Evolutionary conservation across 495 filamentous ascomycete species (phyloP).

Genomic region (Echria macrotheca): DNA sequence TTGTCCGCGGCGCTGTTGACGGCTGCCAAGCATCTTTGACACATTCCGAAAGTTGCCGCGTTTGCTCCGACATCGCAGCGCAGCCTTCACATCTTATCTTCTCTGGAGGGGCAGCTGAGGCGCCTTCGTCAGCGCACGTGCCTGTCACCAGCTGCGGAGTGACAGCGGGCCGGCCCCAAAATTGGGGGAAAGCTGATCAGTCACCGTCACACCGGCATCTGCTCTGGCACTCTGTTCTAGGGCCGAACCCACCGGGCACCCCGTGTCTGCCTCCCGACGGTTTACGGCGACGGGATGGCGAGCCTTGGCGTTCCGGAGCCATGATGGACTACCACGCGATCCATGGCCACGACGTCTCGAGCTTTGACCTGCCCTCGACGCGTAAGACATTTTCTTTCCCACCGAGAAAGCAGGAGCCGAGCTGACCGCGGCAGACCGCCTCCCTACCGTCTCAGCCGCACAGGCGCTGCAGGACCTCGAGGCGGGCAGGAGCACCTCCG

Average conservation of each 20-base stretch:
- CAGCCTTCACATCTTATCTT: too few relatives aligned
- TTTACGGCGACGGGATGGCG: neutral
- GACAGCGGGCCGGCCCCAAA: slow-evolving; percentile 8
- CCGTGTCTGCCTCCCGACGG: too few relatives aligned
- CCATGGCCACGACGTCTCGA: slow-evolving; percentile 42
- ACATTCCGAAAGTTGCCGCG: too few relatives aligned
- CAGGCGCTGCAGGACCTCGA: slow-evolving; percentile 68
- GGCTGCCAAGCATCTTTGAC: too few relatives aligned
- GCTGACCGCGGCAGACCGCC: slow-evolving; percentile 50
- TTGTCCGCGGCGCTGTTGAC: too few relatives aligned
- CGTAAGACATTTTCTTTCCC: slow-evolving; percentile 11
- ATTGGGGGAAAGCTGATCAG: neutral
- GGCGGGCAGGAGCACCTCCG: slow-evolving; percentile 34
- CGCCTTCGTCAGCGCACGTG: too few relatives aligned
- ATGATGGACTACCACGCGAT: slow-evolving; percentile 40
- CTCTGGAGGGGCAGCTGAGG: too few relatives aligned
- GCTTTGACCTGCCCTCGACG: slow-evolving; percentile 39
- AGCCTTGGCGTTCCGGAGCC: slow-evolving; percentile 4
- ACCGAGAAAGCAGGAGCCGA: neutral
- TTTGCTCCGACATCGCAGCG: too few relatives aligned
- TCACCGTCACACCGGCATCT: neutral
- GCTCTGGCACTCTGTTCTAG: neutral
- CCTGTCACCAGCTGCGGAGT: slow-evolving; percentile 9
- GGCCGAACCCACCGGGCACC: too few relatives aligned
- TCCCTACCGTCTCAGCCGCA: slow-evolving; percentile 85